A percentile compares a stretch with the other conserved stretches of the same genome.
These are phyloP conservation scores for Echinochloa phyllopogon DNA, from an alignment of 176 grass and related monocot species.

Conservation along the genomic window DNA sequence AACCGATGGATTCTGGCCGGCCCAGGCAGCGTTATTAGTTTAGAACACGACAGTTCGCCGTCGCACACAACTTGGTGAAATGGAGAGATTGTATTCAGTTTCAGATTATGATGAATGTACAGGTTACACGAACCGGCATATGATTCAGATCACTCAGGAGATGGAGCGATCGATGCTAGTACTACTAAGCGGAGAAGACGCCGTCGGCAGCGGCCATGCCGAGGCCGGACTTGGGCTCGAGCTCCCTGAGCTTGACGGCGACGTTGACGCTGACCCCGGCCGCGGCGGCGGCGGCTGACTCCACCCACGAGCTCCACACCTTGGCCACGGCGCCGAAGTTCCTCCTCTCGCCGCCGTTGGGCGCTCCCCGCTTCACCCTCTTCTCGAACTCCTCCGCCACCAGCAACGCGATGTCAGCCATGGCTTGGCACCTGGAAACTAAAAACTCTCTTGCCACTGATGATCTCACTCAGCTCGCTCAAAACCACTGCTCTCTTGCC, in stretches of 20 bases:
- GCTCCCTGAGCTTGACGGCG: conserved; percentile 36
- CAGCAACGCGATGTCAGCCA: conserved; percentile 82
- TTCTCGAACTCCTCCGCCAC: conserved; percentile 83
- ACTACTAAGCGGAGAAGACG: conserved; percentile 70
- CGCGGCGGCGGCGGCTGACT: conserved; percentile 33
- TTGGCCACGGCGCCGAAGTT: conserved; percentile 45
- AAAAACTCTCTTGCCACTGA: background rate
- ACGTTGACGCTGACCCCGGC: conserved; percentile 45
- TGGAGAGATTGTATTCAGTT: background rate
- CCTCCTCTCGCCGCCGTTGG: conserved; percentile 26
- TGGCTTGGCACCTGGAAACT: background rate
- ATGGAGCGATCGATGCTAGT: background rate
- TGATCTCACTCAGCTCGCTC: background rate
- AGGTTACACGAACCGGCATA: background rate
- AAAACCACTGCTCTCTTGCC: background rate
- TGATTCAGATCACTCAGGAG: background rate
- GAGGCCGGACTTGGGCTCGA: conserved; percentile 51
- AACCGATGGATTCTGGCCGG: too few species aligned
- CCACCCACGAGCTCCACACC: conserved; percentile 54
- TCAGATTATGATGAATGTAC: background rate
- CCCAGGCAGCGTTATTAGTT: background rate
- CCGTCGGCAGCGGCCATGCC: conserved; percentile 52
- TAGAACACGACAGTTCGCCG: background rate
- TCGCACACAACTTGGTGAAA: background rate
- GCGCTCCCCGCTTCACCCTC: conserved; percentile 40